Conservation (phyloP, 2,329 filamentous ascomycete genomes). For the Trichoderma sp. region DNA sequence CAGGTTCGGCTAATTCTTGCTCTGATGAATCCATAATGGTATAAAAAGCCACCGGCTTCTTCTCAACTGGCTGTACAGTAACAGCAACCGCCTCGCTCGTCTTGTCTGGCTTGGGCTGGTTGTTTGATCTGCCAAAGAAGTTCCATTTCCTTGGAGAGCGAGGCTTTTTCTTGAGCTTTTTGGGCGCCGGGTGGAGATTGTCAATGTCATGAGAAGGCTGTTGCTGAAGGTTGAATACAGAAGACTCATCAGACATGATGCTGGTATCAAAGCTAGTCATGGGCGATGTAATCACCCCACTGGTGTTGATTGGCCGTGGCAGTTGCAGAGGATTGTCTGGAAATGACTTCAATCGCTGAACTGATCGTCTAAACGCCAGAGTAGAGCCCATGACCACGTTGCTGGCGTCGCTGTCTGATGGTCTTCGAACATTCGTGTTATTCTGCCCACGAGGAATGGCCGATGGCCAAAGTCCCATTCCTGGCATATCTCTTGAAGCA, state of each 20-base stretch:
- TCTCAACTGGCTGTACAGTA: conserved; percentile 47
- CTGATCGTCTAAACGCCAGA: conserved; percentile 53
- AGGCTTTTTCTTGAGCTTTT: conserved; percentile 54
- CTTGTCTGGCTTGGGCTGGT: conserved; percentile 35
- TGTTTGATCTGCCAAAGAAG: conserved; percentile 56
- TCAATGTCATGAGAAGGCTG: conserved; percentile 34
- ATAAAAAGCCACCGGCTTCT: conserved; percentile 57
- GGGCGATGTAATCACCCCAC: conserved; percentile 43
- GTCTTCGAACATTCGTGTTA: conserved; percentile 35
- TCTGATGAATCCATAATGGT: conserved; percentile 60
- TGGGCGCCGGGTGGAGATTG: conserved; percentile 36
- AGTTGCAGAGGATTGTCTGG: conserved; percentile 46
- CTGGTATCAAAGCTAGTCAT: conserved; percentile 56
- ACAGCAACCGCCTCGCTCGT: conserved; percentile 42
- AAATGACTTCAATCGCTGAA: conserved; percentile 48
- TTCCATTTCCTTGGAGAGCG: conserved; percentile 62
- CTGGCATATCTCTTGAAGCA: conserved; percentile 39
- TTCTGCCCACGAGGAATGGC: conserved; percentile 42
- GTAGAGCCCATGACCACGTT: conserved; percentile 46
- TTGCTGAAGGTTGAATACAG: conserved; percentile 37
- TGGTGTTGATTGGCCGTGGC: conserved; percentile 52
- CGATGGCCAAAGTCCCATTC: conserved; percentile 53
- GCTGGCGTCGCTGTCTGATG: conserved; percentile 57
- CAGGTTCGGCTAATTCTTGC: conserved; percentile 45
- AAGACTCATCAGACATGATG: conserved; percentile 56